These are phyloP conservation scores for Ochetophila trinervis DNA, from an alignment of 306 rosid species.

Conservation along the genomic window DNA sequence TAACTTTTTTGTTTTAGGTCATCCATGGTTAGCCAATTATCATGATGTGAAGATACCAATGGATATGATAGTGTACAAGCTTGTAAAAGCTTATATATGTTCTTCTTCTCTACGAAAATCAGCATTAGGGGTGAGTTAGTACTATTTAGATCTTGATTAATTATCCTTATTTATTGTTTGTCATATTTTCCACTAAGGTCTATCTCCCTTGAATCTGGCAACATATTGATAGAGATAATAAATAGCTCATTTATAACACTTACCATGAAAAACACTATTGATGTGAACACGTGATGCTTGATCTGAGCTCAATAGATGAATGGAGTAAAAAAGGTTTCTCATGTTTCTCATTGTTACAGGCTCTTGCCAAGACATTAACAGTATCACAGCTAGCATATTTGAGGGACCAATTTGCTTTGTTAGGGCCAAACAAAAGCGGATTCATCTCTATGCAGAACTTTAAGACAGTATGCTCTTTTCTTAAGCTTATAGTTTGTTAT, in stretches of 20 bases:
- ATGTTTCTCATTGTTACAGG: constrained; percentile 47
- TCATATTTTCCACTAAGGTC: too few species aligned
- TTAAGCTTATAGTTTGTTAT: neutral
- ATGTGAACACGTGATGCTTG: neutral
- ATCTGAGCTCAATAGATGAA: neutral
- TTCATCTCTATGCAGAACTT: constrained; percentile 83
- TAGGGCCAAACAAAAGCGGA: constrained; percentile 80
- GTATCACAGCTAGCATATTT: constrained; percentile 65
- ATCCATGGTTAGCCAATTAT: constrained; percentile 67
- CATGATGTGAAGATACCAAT: constrained; percentile 53
- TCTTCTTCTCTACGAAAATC: constrained; percentile 74
- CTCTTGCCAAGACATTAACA: constrained; percentile 76
- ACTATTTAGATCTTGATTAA: neutral
- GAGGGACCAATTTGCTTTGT: constrained; percentile 59
- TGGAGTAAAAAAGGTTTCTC: constrained; percentile 23
- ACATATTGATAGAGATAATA: too few species aligned
- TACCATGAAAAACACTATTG: neutral
- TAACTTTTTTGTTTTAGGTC: constrained; percentile 45
- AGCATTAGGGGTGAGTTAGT: constrained; percentile 61
- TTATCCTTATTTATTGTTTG: too few species aligned
- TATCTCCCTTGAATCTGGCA: too few species aligned
- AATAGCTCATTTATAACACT: too few species aligned
- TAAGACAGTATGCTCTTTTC: constrained; percentile 55
- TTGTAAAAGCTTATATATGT: constrained; percentile 57
- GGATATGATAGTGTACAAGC: constrained; percentile 68